Percentiles rank a stretch among this genome's conserved stretches.
These are phyloP conservation scores for Tuber indicum DNA, from an alignment of 495 filamentous ascomycete genomes.

Conservation along the genomic window DNA sequence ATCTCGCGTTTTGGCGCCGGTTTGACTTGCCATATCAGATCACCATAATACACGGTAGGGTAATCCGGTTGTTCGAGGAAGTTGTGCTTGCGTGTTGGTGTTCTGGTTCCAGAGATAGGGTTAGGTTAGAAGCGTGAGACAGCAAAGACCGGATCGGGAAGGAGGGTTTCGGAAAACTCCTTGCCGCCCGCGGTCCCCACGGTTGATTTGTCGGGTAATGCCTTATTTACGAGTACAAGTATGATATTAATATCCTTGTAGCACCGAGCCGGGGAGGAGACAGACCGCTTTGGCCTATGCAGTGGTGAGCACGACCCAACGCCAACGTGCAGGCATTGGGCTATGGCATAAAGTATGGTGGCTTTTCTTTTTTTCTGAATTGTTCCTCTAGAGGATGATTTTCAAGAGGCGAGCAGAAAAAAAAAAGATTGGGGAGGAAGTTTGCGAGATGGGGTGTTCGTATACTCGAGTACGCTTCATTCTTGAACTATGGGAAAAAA, in stretches of 20 bases:
- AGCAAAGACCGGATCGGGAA: neutral
- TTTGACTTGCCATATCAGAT: neutral
- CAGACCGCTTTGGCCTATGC: constrained; percentile 1
- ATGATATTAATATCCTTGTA: constrained; percentile 5
- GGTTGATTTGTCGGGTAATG: neutral
- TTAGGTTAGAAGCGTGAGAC: neutral
- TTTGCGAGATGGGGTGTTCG: neutral
- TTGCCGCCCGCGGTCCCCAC: neutral
- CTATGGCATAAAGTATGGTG: neutral
- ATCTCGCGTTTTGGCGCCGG: neutral
- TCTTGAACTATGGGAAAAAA: neutral
- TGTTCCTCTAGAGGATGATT: neutral
- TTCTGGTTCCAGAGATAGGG: neutral
- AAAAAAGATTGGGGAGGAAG: neutral
- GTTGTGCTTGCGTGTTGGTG: neutral
- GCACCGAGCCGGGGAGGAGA: neutral
- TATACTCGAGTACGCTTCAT: neutral
- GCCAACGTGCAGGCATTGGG: neutral
- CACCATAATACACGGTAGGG: neutral
- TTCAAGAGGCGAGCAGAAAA: neutral
- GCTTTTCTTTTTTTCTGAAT: neutral
- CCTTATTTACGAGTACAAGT: neutral
- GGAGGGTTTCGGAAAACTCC: neutral
- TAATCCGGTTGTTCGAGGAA: neutral
- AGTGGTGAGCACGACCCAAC: neutral